Evolutionary conservation across 1,139 yeast genomes (phyloP).

Genomic region (Suhomyces bribrorum): DNA sequence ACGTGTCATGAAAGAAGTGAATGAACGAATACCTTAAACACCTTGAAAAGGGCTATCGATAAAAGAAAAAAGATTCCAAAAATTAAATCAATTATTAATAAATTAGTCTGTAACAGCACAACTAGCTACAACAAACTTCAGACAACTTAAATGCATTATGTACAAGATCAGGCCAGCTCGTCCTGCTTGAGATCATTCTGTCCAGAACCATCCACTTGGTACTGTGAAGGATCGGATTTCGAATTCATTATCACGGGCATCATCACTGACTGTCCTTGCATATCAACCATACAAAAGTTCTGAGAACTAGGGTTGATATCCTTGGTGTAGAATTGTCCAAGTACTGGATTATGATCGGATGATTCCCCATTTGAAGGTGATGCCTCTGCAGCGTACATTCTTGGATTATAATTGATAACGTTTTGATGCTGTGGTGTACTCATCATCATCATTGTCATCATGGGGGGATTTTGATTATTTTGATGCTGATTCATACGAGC

Average conservation of each 20-base stretch:
- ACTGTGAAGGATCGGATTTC: slow-evolving; percentile 7
- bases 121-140: neutral
- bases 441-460: slow-evolving; percentile 41
- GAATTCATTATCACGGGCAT: slow-evolving; percentile 15
- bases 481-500: slow-evolving; percentile 18
- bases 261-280: slow-evolving; percentile 17
- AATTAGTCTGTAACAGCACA: neutral
- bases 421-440: slow-evolving; percentile 46
- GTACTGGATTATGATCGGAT: slow-evolving; percentile 6
- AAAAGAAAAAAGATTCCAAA: neutral
- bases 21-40: neutral
- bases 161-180: slow-evolving; percentile 4
- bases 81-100: neutral
- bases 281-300: slow-evolving; percentile 14
- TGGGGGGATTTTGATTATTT: slow-evolving; percentile 11
- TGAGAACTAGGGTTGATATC: slow-evolving; percentile 11
- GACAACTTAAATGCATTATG: neutral
- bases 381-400: slow-evolving; percentile 10
- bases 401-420: slow-evolving; percentile 17
- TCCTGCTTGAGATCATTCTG: slow-evolving; percentile 10
- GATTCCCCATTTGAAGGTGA: slow-evolving; percentile 11
- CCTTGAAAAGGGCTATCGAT: neutral
- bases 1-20: slow-evolving; percentile 7
- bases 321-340: slow-evolving; percentile 6
- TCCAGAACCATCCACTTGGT: slow-evolving; percentile 4